A percentile compares a stretch with the other conserved stretches of the same genome.
These are phyloP conservation scores for Incumbomyces lentus DNA, from an alignment of 2,329 filamentous ascomycete species.

Conservation along the genomic window DNA sequence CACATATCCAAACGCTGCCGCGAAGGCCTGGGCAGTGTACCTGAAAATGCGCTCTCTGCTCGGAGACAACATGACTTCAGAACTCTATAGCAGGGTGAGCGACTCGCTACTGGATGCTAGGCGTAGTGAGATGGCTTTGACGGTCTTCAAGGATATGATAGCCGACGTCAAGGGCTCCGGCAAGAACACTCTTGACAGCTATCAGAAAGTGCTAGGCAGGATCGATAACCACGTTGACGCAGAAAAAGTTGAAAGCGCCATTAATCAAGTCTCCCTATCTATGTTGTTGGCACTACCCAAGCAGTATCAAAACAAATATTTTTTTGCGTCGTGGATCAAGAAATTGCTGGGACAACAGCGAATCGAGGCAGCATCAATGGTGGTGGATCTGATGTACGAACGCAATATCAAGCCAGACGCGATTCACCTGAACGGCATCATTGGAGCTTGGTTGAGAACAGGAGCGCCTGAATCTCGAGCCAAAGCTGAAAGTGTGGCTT, in stretches of 20 bases:
- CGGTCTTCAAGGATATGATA: conserved; percentile 86
- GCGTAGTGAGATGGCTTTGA: conserved; percentile 56
- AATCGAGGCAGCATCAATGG: conserved; percentile 58
- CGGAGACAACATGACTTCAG: conserved; percentile 51
- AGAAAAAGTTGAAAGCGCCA: conserved; percentile 29
- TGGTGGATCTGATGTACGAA: conserved; percentile 65
- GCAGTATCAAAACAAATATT: conserved; percentile 59
- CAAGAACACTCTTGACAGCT: conserved; percentile 37
- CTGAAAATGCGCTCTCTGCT: conserved; percentile 52
- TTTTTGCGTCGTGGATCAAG: conserved; percentile 83
- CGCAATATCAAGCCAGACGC: conserved; percentile 58
- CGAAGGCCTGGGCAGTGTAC: conserved; percentile 59
- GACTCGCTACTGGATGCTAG: conserved; percentile 59
- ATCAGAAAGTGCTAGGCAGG: conserved; percentile 24
- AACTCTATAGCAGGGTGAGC: conserved; percentile 67
- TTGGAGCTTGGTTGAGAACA: conserved; percentile 66
- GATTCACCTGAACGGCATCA: conserved; percentile 70
- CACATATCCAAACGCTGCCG: conserved; percentile 38
- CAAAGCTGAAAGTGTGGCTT: conserved; percentile 58
- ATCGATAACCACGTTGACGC: conserved; percentile 4
- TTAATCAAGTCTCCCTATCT: conserved; percentile 40
- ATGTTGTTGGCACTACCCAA: conserved; percentile 44
- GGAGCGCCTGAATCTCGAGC: conserved; percentile 44
- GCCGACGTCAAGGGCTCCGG: conserved; percentile 42
- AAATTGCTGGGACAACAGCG: conserved; percentile 64